These are phyloP conservation scores for Fragaria ananassa DNA, from an alignment of 306 rosid species.

Conservation along the genomic window DNA sequence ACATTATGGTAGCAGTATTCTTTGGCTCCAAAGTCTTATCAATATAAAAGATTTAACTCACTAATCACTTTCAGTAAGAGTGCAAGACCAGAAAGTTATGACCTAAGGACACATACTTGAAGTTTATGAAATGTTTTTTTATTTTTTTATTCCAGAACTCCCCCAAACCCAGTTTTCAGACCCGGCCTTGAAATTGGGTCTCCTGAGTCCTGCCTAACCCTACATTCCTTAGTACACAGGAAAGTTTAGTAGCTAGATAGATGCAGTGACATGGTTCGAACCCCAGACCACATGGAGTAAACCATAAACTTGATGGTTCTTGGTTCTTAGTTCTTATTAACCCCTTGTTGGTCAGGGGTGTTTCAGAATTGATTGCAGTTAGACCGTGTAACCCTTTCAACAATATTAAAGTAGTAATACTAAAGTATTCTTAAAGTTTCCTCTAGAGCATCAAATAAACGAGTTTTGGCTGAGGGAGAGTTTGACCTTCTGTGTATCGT, in stretches of 20 bases:
- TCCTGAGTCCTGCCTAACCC: neutral
- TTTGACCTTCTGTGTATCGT: too few relatives aligned
- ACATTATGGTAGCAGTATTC: neutral
- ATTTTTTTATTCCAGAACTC: neutral
- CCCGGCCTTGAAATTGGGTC: neutral
- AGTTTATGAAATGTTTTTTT: neutral
- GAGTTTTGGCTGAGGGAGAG: neutral
- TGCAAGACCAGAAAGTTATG: constrained; percentile 3
- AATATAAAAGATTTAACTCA: too few relatives aligned
- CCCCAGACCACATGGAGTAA: neutral
- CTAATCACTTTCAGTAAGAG: neutral
- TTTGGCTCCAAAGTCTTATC: neutral
- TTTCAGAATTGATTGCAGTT: neutral
- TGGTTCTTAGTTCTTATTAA: neutral
- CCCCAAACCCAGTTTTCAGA: neutral
- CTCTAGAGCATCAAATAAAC: neutral
- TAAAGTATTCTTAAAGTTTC: too few relatives aligned
- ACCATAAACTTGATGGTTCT: neutral
- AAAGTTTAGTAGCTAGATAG: neutral
- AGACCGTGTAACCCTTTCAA: neutral
- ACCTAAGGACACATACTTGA: neutral
- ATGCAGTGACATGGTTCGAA: neutral
- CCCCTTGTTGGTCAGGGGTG: neutral
- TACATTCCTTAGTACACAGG: neutral
- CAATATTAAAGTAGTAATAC: neutral